These are phyloP conservation scores for Favolaschia claudopus DNA, from an alignment of 768 basidiomycete species.

Conservation along the genomic window DNA sequence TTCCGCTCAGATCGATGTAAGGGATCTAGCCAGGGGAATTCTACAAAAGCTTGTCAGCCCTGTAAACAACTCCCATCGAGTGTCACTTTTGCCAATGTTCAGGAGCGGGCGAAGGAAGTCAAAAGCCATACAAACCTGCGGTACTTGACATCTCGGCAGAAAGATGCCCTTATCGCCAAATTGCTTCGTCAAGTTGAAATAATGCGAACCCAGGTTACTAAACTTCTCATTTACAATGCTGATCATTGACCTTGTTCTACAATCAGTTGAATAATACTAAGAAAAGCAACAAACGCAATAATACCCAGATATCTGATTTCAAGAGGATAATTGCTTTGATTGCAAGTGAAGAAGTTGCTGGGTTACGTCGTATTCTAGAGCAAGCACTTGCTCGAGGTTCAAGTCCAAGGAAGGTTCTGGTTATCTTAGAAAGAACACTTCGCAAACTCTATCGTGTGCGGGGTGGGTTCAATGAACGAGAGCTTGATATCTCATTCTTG, in stretches of 20 bases:
- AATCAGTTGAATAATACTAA: constrained; percentile 1
- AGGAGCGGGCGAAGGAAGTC: constrained; percentile 8
- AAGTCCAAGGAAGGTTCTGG: constrained; percentile 1
- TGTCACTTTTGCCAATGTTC: constrained; percentile 9
- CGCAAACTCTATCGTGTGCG: constrained; percentile 20
- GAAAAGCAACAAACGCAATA: constrained; percentile 1
- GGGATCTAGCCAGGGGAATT: neutral
- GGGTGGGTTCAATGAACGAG: constrained; percentile 23
- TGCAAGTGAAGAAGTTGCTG: constrained; percentile 21
- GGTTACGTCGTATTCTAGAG: constrained; percentile 14
- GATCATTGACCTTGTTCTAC: neutral
- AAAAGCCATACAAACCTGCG: constrained; percentile 5
- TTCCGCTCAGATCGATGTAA: constrained; percentile 1
- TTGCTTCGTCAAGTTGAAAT: neutral
- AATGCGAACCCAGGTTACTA: neutral
- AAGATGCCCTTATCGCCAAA: constrained; percentile 5
- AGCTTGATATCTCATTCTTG: constrained; percentile 38
- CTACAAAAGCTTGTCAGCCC: neutral
- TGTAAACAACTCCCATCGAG: neutral
- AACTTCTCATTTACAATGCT: neutral
- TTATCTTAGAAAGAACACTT: constrained; percentile 8
- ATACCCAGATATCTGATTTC: constrained; percentile 13
- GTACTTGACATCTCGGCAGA: constrained; percentile 7
- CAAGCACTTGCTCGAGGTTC: constrained; percentile 7
- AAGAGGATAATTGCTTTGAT: constrained; percentile 20